Percentiles rank a stretch among this genome's conserved stretches.
phyloP scores from a whole-genome alignment of 495 filamentous ascomycete genomes.

The Talaromyces nanjingensis region DNA sequence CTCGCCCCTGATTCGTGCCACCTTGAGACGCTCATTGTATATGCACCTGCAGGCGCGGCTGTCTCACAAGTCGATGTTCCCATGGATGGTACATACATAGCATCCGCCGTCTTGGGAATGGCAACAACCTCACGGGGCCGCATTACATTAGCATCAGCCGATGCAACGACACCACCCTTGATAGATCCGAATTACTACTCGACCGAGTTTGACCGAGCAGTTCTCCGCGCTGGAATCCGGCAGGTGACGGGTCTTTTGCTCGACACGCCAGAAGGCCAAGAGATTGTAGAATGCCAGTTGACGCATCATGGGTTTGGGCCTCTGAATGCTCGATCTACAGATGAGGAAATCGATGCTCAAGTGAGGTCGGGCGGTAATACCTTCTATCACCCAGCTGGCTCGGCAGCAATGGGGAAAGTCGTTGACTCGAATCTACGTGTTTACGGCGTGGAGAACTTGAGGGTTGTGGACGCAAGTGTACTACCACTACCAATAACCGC shows the following conservation, averaged over 20 bases:
- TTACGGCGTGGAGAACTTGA: slow-evolving; percentile 27
- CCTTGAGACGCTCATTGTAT: not conserved
- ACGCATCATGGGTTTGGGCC: slow-evolving; percentile 10
- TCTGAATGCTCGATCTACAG: slow-evolving; percentile 14
- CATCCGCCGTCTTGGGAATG: slow-evolving; percentile 1
- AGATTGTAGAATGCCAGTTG: slow-evolving; percentile 11
- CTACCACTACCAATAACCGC: slow-evolving; percentile 26
- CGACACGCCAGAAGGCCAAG: slow-evolving; percentile 9
- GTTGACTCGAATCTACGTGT: slow-evolving; percentile 31
- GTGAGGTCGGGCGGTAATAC: slow-evolving; percentile 11
- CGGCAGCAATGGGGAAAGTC: slow-evolving; percentile 46
- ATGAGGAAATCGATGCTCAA: slow-evolving; percentile 18
- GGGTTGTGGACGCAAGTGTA: slow-evolving; percentile 34
- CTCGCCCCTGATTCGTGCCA: not conserved
- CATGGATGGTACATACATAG: slow-evolving; percentile 3
- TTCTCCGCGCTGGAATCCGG: slow-evolving; percentile 8
- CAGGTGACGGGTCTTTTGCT: not conserved
- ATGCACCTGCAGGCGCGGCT: not conserved
- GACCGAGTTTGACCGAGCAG: slow-evolving; percentile 15
- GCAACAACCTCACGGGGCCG: slow-evolving; percentile 12
- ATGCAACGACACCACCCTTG: slow-evolving; percentile 12
- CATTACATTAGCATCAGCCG: slow-evolving; percentile 17
- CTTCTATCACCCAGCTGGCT: slow-evolving; percentile 39
- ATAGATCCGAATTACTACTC: slow-evolving; percentile 18
- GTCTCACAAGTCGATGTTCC: not conserved